Base-by-base conservation (phyloP, 2,329 filamentous ascomycete species). In the Pleurostoma richardsiae region DNA sequence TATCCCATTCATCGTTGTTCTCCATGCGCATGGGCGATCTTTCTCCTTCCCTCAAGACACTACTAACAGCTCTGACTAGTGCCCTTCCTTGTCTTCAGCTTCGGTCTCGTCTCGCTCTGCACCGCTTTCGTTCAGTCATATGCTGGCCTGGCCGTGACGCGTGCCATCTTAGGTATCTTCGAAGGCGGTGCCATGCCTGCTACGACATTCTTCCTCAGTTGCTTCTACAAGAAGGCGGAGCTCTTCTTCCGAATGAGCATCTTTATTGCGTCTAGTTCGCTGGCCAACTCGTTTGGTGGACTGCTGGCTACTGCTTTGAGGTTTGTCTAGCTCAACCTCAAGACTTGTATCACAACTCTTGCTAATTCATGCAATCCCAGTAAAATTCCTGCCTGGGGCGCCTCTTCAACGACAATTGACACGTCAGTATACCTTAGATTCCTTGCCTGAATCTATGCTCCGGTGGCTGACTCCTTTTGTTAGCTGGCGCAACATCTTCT, bases 221-320 rank as follows among this genome's bases (percentile, higher is more conserved):
- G 46, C 46, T 48, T 44, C 38, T 48, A 48, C 41, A 48, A 48
- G 27, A 48, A 48, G 27, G 33, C 41, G 28, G 46, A 48, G 41
- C 46, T 48, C 36, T 48, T 48, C 42, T 44, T 48, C 39, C 41
- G 46, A 4, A 48, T 48, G 46, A 48, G 46, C 39, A 48, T 48
- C 29, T 48, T 48, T 38, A 44, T 48, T 29, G 33, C 46, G 6
- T 48, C 46, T 4, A 44, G 41, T 29, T 40, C 46, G n/a, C 39
- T 48, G 5, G 46, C 46, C 26, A 48, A 41, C 42, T 48, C 46
- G 5, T 48, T 47, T 39, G 45, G 45, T 19, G 45, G 45, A 2
- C 40, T 47, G 26, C 45, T 47, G 3, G 45, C 45, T 29, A 40
- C 45, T 4, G 45, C 45, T n/a, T 30, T 47, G 11, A 45, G 43